Evolutionary conservation across 2,329 filamentous ascomycete species (phyloP), one percentile per base, ranked within the genome.

Genomic region (Calonectria henricotiae): DNA sequence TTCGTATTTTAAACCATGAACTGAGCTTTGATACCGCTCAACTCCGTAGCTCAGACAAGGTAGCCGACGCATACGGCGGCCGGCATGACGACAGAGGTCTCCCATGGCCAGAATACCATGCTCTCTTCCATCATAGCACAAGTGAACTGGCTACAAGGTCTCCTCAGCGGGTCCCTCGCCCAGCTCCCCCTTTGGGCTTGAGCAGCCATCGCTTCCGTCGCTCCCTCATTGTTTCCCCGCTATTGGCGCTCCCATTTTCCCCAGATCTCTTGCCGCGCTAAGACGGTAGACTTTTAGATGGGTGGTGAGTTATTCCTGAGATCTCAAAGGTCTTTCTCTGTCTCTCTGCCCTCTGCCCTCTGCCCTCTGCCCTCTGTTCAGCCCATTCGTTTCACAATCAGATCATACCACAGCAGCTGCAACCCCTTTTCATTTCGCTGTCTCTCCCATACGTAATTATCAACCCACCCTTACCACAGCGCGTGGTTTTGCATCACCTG

Each of bases 241-340:
- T 44, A 20, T 54, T 51, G 47, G 30, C 15, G 30, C 25, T 39
- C 20, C 25, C 49, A 47, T 44, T 54, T 65, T 55, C 47, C 62
- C 62, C 47, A 55, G 62, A 65, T 55, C 47, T 65, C 62, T 58
- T 58, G n/a, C 51, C 51, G 51, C 51, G 51, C 51, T 39, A 58
- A 58, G 20, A 58, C n/a, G 39, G 51, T 58, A 39, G 51, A 37
- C 37, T 39, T 37, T 58, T 58, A 58, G 51, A 32, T 32, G 39
- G 51, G 5, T 37, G 51, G 51, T 23, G 32, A 58, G 32, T 32
- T 58, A 25, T 39, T 58, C 51, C 51, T 58, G 35, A 58, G 51
- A 37, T 58, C 51, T 20, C 35, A 32, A 37, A 39, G 51, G 32
- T 39, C 32, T 46, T 20, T n/a, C 39, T 7, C 17, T 9, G n/a